A percentile compares a stretch with the other conserved stretches of the same genome.
Evolutionary conservation across 169 alveolate species (phyloP).

Genomic region (Plasmodium cynomolgi): DNA sequence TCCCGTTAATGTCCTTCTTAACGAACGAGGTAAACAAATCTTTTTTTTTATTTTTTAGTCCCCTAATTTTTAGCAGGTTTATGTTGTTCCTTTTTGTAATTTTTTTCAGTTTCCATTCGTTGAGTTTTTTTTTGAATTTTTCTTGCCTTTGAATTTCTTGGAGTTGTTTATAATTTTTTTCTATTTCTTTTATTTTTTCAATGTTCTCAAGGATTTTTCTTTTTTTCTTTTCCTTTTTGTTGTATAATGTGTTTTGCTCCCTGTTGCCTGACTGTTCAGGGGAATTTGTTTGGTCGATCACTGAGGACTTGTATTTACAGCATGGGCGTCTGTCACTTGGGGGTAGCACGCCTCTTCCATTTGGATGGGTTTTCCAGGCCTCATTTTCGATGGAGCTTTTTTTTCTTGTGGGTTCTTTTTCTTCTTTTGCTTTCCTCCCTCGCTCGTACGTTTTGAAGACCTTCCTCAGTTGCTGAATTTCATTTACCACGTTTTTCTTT

Average conservation of each 20-base stretch:
- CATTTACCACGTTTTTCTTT: background rate
- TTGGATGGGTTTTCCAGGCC: background rate
- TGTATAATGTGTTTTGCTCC: background rate
- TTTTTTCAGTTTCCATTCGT: conserved; percentile 33
- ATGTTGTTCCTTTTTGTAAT: conserved; percentile 57
- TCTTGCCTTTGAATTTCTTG: conserved; percentile 52
- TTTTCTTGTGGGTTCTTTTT: background rate
- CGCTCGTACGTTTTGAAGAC: conserved; percentile 1
- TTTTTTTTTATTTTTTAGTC: conserved; percentile 22
- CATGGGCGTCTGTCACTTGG: background rate
- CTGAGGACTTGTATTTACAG: background rate
- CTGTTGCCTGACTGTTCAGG: background rate
- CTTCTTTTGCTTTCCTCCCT: background rate
- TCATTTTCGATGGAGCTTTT: background rate
- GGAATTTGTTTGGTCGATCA: background rate
- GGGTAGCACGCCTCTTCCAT: background rate
- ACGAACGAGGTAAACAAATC: conserved; percentile 1
- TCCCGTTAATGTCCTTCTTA: conserved; percentile 16
- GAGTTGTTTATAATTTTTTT: conserved; percentile 39
- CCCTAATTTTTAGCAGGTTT: conserved; percentile 39
- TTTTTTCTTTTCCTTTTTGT: background rate
- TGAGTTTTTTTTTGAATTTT: conserved; percentile 16
- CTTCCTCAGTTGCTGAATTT: conserved; percentile 1
- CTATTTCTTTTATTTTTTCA: conserved; percentile 59
- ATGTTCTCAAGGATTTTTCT: conserved; percentile 55